Conservation (phyloP, 2,329 filamentous ascomycete genomes). For the Scedosporium boydii region DNA sequence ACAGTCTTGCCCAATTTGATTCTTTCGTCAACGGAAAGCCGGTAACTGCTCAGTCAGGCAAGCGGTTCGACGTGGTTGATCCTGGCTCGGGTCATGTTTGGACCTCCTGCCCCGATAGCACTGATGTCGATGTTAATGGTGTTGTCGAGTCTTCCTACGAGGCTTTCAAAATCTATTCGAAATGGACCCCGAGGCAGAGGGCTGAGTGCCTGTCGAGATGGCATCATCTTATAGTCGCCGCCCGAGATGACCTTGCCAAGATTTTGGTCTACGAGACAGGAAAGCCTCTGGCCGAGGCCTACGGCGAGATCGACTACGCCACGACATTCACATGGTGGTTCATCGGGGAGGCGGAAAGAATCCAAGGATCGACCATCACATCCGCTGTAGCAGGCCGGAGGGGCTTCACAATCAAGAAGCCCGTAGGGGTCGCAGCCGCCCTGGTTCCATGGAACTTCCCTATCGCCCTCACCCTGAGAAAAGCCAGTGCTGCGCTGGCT, state of each 20-base stretch:
- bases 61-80: no score
- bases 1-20: no score
- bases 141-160: no score
- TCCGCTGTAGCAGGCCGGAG: slow-evolving; percentile 53
- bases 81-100: no score
- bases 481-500: slow-evolving; percentile 47
- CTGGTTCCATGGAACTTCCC: slow-evolving; percentile 50
- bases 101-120: no score
- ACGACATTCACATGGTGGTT: slow-evolving; percentile 48
- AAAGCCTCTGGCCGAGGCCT: slow-evolving; percentile 44
- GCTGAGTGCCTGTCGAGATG: slow-evolving; percentile 20
- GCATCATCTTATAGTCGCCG: slow-evolving; percentile 24
- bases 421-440: slow-evolving; percentile 23
- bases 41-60: no score
- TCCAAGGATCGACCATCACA: slow-evolving; percentile 49
- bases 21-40: no score
- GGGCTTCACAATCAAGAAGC: slow-evolving; percentile 54
- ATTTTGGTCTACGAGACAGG: slow-evolving; percentile 41
- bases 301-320: slow-evolving; percentile 47
- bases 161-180: no score
- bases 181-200: no score
- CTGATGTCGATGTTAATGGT: no score
- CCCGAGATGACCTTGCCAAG: slow-evolving; percentile 27
- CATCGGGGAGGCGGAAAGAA: slow-evolving; percentile 35
- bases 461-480: slow-evolving; percentile 37